phyloP scores from a whole-genome alignment of 2,329 filamentous ascomycete species.

The Trichoderma harzianum region DNA sequence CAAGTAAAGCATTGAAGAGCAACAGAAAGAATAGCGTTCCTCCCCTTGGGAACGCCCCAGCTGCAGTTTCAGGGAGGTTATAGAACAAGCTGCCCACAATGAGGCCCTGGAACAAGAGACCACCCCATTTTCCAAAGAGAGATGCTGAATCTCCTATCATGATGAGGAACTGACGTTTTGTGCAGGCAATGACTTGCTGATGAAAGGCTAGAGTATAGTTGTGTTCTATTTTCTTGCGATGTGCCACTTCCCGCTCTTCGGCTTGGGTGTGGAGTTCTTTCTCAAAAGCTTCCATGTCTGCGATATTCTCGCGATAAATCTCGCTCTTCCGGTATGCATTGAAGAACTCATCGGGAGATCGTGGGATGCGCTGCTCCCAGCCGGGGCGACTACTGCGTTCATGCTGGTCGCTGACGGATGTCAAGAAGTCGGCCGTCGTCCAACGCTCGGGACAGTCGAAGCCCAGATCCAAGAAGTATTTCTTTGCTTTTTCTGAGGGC shows the following conservation, averaged over 20 bases:
- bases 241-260: slow-evolving; percentile 49
- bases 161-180: slow-evolving; percentile 75
- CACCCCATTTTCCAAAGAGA: slow-evolving; percentile 75
- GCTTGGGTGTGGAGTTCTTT: slow-evolving; percentile 54
- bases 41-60: slow-evolving; percentile 59
- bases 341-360: slow-evolving; percentile 64
- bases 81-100: slow-evolving; percentile 81
- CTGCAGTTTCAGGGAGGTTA: slow-evolving; percentile 56
- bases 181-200: slow-evolving; percentile 67
- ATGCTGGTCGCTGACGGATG: slow-evolving; percentile 70
- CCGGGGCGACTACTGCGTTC: slow-evolving; percentile 67
- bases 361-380: slow-evolving; percentile 63
- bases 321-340: slow-evolving; percentile 62
- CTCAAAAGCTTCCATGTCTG: slow-evolving; percentile 62
- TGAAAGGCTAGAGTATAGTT: slow-evolving; percentile 74
- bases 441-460: slow-evolving; percentile 69
- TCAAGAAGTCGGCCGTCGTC: slow-evolving; percentile 74
- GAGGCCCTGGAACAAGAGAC: slow-evolving; percentile 69
- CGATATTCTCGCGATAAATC: slow-evolving; percentile 56
- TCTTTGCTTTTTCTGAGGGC: slow-evolving; percentile 56
- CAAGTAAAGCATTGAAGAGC: slow-evolving; percentile 60
- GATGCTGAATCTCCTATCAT: slow-evolving; percentile 72
- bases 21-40: slow-evolving; percentile 50
- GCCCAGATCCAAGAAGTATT: slow-evolving; percentile 68
- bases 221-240: slow-evolving; percentile 67